Percentiles rank a stretch among this genome's conserved stretches.
phyloP scores from a whole-genome alignment of 2,329 filamentous ascomycete species.

The Ceratocystis eucalypticola region DNA sequence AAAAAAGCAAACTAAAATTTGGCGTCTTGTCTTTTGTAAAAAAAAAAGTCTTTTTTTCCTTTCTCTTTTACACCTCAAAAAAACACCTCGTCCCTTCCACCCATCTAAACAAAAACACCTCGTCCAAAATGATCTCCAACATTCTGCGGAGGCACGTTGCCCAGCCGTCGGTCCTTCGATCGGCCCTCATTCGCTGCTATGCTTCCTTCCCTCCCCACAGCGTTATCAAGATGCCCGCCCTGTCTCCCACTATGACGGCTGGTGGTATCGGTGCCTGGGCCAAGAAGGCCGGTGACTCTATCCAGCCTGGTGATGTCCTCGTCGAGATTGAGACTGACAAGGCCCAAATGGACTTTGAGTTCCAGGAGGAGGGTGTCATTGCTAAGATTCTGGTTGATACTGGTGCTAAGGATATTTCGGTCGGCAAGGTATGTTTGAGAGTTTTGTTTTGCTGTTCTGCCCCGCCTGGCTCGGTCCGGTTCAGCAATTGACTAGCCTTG shows the following conservation, averaged over 20 bases:
- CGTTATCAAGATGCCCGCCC: slow-evolving; percentile 91
- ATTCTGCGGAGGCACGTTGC: slow-evolving; percentile 19
- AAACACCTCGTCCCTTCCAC: no score
- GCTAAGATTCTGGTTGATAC: slow-evolving; percentile 88
- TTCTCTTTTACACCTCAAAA: not conserved
- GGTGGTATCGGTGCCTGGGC: slow-evolving; percentile 97
- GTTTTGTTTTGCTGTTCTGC: not conserved
- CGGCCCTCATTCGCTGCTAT: slow-evolving; percentile 46
- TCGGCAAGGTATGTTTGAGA: slow-evolving; percentile 68
- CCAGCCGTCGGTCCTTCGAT: slow-evolving; percentile 29
- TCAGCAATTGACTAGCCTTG: not conserved
- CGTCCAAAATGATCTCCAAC: slow-evolving; percentile 18
- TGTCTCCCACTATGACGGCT: slow-evolving; percentile 93
- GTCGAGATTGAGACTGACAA: slow-evolving; percentile 99
- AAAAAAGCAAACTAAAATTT: not conserved
- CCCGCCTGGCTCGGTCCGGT: not conserved
- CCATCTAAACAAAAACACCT: slow-evolving; percentile 5
- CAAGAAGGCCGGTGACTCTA: slow-evolving; percentile 83
- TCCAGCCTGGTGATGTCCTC: slow-evolving; percentile 84
- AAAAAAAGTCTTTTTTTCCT: slow-evolving; percentile 2
- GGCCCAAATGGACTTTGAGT: slow-evolving; percentile 99
- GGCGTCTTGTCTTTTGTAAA: not conserved
- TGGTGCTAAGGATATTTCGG: slow-evolving; percentile 84
- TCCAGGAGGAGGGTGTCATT: slow-evolving; percentile 92
- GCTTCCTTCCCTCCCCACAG: slow-evolving; percentile 89